Percentiles rank a stretch among this genome's conserved stretches.
Evolutionary conservation across 257 asterid genomes (phyloP).

Genomic region (Linaria vulgaris): DNA sequence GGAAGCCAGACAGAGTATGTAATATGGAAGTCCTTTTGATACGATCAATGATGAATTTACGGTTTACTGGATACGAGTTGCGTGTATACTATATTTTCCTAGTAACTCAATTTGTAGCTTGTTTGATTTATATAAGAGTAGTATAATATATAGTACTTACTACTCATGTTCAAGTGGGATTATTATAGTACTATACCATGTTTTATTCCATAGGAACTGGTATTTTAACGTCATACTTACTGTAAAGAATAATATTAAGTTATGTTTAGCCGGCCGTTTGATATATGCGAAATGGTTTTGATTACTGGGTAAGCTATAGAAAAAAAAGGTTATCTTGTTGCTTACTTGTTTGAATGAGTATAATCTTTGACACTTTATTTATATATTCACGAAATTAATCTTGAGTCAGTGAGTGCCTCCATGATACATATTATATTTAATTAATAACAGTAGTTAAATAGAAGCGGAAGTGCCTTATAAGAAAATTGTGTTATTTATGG

Average conservation of each 20-base stretch:
- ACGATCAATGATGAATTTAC: constrained; percentile 17
- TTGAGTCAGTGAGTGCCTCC: no score
- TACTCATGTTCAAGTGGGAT: not conserved
- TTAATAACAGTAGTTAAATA: no score
- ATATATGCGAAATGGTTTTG: no score
- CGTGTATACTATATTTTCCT: not conserved
- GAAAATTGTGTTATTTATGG: no score
- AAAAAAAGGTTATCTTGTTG: no score
- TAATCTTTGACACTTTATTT: no score
- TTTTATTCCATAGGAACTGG: constrained; percentile 17
- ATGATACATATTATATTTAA: no score
- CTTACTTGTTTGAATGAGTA: no score
- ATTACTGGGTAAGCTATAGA: no score
- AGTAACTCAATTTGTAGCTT: not conserved
- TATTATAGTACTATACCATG: not conserved
- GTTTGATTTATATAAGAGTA: constrained; percentile 4
- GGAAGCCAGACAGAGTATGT: not conserved
- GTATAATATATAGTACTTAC: not conserved
- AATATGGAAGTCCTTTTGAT: constrained; percentile 20
- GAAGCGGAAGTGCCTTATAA: no score
- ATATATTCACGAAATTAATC: no score
- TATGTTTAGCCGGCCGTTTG: no score
- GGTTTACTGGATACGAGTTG: constrained; percentile 20
- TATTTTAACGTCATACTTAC: not conserved
- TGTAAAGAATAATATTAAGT: not conserved